These are phyloP conservation scores for Morella rubra DNA, from an alignment of 306 rosid genomes.

Conservation along the genomic window DNA sequence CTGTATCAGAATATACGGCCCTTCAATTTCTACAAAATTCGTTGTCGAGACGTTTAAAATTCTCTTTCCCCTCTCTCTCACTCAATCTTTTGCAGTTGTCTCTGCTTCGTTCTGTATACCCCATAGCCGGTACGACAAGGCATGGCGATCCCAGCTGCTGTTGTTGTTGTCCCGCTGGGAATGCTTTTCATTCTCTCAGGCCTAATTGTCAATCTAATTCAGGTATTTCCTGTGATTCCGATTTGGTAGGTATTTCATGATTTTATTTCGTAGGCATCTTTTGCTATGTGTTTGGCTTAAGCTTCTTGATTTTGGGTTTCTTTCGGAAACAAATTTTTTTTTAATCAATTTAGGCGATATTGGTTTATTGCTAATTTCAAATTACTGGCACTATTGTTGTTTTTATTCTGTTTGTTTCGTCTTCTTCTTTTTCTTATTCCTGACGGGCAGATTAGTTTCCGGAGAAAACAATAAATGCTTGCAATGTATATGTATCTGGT, in stretches of 20 bases:
- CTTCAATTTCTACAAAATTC: slow-evolving; percentile 3
- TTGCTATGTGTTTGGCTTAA: not conserved
- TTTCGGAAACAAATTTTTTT: not conserved
- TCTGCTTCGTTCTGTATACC: not conserved
- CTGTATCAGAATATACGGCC: slow-evolving; percentile 12
- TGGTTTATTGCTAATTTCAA: not conserved
- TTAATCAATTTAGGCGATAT: not conserved
- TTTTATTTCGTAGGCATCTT: not conserved
- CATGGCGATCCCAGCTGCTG: slow-evolving; percentile 75
- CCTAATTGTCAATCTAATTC: slow-evolving; percentile 62
- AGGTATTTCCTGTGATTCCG: slow-evolving; percentile 37
- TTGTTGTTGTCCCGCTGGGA: slow-evolving; percentile 67
- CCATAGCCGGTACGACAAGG: slow-evolving; percentile 18
- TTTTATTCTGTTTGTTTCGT: no score
- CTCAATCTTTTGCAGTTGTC: not conserved
- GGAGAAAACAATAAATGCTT: no score
- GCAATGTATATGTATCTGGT: no score
- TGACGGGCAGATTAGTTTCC: no score
- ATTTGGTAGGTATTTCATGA: not conserved
- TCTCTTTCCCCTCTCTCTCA: slow-evolving; percentile 6
- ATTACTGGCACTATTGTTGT: not conserved
- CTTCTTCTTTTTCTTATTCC: no score
- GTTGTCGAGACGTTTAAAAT: not conserved
- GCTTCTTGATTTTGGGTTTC: not conserved
- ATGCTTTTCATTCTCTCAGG: slow-evolving; percentile 75